phyloP scores from a whole-genome alignment of 2,329 filamentous ascomycete species.

The Zymoseptoria tritici region DNA sequence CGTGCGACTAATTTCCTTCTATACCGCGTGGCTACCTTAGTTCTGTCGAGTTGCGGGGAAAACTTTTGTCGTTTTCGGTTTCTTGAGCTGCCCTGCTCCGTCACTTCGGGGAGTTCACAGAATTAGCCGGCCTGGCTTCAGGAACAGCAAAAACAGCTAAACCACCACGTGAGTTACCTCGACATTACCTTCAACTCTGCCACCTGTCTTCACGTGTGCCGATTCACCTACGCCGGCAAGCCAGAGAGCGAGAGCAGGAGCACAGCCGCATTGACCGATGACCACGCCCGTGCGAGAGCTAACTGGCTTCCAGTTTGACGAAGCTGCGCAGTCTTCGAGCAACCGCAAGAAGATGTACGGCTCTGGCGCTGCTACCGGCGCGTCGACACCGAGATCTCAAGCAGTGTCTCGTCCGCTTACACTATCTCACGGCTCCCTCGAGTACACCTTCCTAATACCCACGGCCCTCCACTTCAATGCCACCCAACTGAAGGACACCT shows the following conservation, averaged over 20 bases:
- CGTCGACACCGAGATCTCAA: slow-evolving; percentile 89
- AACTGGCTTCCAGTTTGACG: slow-evolving; percentile 15
- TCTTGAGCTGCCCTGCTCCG: not conserved
- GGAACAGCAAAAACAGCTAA: not conserved
- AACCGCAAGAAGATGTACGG: slow-evolving; percentile 20
- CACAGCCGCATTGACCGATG: slow-evolving; percentile 9
- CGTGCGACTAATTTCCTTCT: not conserved
- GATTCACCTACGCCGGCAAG: not conserved
- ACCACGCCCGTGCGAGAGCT: slow-evolving; percentile 18
- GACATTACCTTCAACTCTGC: not conserved
- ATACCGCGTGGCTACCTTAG: not conserved
- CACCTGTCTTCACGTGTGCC: not conserved
- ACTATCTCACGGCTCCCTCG: slow-evolving; percentile 86
- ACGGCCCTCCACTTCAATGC: slow-evolving; percentile 95
- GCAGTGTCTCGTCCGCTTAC: slow-evolving; percentile 86
- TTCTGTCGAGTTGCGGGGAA: not conserved
- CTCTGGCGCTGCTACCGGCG: slow-evolving; percentile 65
- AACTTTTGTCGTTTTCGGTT: not conserved
- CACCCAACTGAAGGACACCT: slow-evolving; percentile 85
- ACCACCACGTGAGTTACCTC: not conserved
- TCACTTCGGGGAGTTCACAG: not conserved
- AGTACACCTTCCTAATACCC: slow-evolving; percentile 91
- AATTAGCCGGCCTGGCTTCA: not conserved
- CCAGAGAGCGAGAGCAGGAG: not conserved
- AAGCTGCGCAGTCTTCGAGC: slow-evolving; percentile 6